Percentiles rank a stretch among this genome's conserved stretches.
phyloP scores from a whole-genome alignment of 306 rosid genomes.

The Sicyos edulis region DNA sequence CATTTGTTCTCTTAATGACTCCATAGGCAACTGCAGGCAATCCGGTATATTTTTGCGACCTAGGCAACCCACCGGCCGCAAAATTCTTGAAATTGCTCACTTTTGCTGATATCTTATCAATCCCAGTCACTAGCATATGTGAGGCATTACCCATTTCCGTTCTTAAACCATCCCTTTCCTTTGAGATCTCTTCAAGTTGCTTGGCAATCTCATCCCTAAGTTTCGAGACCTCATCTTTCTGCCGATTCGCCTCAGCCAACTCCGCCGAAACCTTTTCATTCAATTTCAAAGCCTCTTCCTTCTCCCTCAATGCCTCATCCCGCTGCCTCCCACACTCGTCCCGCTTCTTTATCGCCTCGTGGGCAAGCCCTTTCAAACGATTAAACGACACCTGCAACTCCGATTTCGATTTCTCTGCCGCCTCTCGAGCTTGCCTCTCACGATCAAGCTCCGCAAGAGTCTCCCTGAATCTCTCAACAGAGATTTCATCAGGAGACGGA shows the following conservation, averaged over 20 bases:
- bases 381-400: conserved; percentile 62
- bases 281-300: conserved; percentile 45
- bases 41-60: conserved; percentile 74
- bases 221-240: conserved; percentile 40
- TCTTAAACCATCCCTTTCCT: conserved; percentile 60
- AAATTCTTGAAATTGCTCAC: conserved; percentile 59
- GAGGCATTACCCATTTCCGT: conserved; percentile 81
- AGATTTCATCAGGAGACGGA: conserved; percentile 48
- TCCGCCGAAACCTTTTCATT: conserved; percentile 43
- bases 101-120: conserved; percentile 79
- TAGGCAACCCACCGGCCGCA: conserved; percentile 50
- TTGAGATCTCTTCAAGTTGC: conserved; percentile 52
- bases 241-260: conserved; percentile 37
- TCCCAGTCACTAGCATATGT: conserved; percentile 85
- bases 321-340: conserved; percentile 66
- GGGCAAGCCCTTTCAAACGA: conserved; percentile 67
- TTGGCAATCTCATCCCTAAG: conserved; percentile 48
- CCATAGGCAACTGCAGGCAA: conserved; percentile 72
- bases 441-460: conserved; percentile 74
- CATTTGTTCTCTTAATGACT: conserved; percentile 81
- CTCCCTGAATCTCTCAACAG: conserved; percentile 56
- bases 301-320: conserved; percentile 74
- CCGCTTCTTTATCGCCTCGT: conserved; percentile 80
- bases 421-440: conserved; percentile 66
- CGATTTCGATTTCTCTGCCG: conserved; percentile 61